Conservation (phyloP, 2,329 filamentous ascomycete genomes). For the Pyrenophora seminiperda region DNA sequence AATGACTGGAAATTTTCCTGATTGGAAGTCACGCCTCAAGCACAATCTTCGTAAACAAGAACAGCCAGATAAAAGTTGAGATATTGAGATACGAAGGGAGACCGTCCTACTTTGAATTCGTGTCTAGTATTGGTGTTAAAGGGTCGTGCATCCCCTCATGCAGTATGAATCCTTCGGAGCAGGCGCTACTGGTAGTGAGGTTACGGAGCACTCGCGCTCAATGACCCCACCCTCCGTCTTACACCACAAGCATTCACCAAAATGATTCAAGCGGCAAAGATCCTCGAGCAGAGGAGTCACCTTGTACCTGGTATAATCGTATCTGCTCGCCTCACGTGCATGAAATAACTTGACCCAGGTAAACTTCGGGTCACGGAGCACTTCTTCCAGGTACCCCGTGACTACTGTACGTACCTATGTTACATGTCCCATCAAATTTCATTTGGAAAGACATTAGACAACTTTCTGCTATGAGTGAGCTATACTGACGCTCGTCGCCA, state of each 20-base stretch:
- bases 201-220: slow-evolving; percentile 19
- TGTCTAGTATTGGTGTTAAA: not conserved
- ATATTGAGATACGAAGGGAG: too few species aligned
- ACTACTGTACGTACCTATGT: slow-evolving; percentile 59
- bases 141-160: slow-evolving; percentile 3
- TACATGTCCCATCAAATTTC: not conserved
- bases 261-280: slow-evolving; percentile 53
- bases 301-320: slow-evolving; percentile 49
- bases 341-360: slow-evolving; percentile 55
- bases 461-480: not conserved
- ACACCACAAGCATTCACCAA: slow-evolving; percentile 17
- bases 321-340: not conserved
- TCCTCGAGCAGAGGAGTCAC: slow-evolving; percentile 53
- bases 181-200: slow-evolving; percentile 11
- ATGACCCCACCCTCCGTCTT: slow-evolving; percentile 19
- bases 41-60: not conserved
- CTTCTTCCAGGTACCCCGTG: slow-evolving; percentile 84
- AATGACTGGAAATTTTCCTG: slow-evolving; percentile 25
- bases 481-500: not conserved
- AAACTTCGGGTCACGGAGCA: slow-evolving; percentile 78
- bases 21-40: too few species aligned
- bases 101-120: too few species aligned
- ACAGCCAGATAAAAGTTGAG: not conserved
- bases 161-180: slow-evolving; percentile 17
- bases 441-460: not conserved